A percentile compares a stretch with the other conserved stretches of the same genome.
Conservation (phyloP, 2,329 filamentous ascomycete genomes). For the Diaporthe sp. region DNA sequence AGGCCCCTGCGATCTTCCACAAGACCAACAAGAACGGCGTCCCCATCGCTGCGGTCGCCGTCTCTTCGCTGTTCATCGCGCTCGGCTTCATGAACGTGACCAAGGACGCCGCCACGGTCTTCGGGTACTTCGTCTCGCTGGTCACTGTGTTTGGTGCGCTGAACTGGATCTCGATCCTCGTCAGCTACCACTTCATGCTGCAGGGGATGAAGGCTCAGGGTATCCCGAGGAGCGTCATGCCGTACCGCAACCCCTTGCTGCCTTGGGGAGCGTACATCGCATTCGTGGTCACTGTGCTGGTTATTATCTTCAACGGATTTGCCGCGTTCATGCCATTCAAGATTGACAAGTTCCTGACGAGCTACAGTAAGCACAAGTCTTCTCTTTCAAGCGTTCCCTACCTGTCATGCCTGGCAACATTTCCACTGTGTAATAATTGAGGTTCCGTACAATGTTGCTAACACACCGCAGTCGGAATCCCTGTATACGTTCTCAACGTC, state of each 20-base stretch:
- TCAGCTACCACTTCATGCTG: constrained; percentile 55
- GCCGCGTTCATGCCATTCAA: constrained; percentile 59
- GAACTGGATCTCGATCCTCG: constrained; percentile 57
- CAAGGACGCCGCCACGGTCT: constrained; percentile 51
- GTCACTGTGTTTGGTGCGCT: constrained; percentile 58
- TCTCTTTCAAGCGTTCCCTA: neutral
- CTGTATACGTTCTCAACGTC: constrained; percentile 66
- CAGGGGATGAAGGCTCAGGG: constrained; percentile 44
- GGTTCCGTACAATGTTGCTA: neutral
- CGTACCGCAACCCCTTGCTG: constrained; percentile 54
- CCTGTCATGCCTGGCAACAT: neutral
- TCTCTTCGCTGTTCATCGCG: constrained; percentile 51
- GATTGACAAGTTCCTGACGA: constrained; percentile 73
- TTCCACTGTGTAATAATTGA: neutral
- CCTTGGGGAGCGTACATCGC: constrained; percentile 55
- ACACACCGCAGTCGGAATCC: constrained; percentile 45
- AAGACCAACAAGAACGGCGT: constrained; percentile 53
- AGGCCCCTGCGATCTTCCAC: constrained; percentile 52
- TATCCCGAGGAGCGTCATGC: constrained; percentile 50
- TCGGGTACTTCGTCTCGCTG: constrained; percentile 57
- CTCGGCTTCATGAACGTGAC: constrained; percentile 57
- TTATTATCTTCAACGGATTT: constrained; percentile 13
- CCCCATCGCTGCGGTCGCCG: constrained; percentile 54
- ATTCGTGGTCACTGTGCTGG: constrained; percentile 57
- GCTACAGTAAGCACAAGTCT: constrained; percentile 49